These are phyloP conservation scores for Corylus heterophylla DNA, from an alignment of 306 rosid genomes.

Conservation along the genomic window DNA sequence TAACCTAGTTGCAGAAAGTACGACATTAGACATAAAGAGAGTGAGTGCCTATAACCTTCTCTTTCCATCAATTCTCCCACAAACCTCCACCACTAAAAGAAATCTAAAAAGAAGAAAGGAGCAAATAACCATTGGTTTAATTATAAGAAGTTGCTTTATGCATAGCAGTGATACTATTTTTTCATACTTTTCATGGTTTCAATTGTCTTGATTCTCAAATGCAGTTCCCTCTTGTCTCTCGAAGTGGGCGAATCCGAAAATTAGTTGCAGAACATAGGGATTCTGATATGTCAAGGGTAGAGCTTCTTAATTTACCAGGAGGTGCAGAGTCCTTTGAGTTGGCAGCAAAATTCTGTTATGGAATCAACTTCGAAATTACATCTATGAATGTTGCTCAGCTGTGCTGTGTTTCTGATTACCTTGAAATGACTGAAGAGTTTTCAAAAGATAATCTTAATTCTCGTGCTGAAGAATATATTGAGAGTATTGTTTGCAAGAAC, in stretches of 20 bases:
- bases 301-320: slow-evolving; percentile 90
- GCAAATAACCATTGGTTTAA: neutral
- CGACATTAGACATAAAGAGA: neutral
- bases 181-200: slow-evolving; percentile 19
- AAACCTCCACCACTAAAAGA: neutral
- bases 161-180: neutral
- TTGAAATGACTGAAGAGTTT: slow-evolving; percentile 93
- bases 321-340: slow-evolving; percentile 87
- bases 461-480: slow-evolving; percentile 79
- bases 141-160: neutral
- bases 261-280: slow-evolving; percentile 94
- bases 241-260: slow-evolving; percentile 90
- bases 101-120: slow-evolving; percentile 6
- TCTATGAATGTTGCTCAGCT: slow-evolving; percentile 84
- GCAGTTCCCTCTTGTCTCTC: slow-evolving; percentile 97
- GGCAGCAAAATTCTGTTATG: slow-evolving; percentile 97
- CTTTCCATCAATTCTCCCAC: neutral
- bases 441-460: slow-evolving; percentile 87
- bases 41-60: neutral
- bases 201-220: slow-evolving; percentile 26
- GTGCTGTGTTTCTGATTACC: slow-evolving; percentile 84
- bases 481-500: slow-evolving; percentile 76
- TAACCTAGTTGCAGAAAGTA: neutral
- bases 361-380: slow-evolving; percentile 91
- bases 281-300: slow-evolving; percentile 87